phyloP scores from a whole-genome alignment of 2,329 filamentous ascomycete genomes.

The Rhinocladiella similis region DNA sequence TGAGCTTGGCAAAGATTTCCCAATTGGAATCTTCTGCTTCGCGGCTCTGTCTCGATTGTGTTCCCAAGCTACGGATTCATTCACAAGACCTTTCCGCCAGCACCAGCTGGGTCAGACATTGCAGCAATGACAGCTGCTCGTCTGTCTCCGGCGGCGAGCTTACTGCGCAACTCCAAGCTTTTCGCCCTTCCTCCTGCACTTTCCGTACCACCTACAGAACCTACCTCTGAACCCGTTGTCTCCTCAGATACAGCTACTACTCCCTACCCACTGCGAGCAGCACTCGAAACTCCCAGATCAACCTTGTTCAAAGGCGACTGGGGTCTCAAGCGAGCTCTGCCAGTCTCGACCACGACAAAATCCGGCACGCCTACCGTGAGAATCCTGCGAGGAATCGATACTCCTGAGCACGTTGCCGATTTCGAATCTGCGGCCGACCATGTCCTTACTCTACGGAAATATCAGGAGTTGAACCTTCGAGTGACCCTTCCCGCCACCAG shows the following conservation, averaged over 20 bases:
- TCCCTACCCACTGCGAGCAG: constrained; percentile 76
- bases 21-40: not conserved
- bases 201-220: constrained; percentile 57
- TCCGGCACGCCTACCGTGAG: constrained; percentile 74
- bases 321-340: constrained; percentile 85
- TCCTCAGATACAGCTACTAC: constrained; percentile 70
- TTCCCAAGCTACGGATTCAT: not conserved
- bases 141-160: constrained; percentile 61
- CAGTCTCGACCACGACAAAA: constrained; percentile 70
- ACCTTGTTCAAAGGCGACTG: constrained; percentile 81
- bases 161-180: constrained; percentile 83
- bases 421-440: constrained; percentile 83
- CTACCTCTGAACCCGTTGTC: constrained; percentile 49
- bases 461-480: constrained; percentile 76
- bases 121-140: constrained; percentile 45
- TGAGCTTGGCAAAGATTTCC: no score
- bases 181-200: constrained; percentile 83
- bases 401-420: constrained; percentile 84
- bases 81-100: no score
- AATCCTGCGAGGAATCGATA: constrained; percentile 72
- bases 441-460: constrained; percentile 77
- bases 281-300: constrained; percentile 73
- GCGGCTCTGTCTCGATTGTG: no score
- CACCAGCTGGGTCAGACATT: constrained; percentile 5
- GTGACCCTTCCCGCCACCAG: constrained; percentile 17